Evolutionary conservation across 2,329 filamentous ascomycete genomes (phyloP), one percentile per base, ranked within the genome.

Genomic region (Exophiala xenobiotica): DNA sequence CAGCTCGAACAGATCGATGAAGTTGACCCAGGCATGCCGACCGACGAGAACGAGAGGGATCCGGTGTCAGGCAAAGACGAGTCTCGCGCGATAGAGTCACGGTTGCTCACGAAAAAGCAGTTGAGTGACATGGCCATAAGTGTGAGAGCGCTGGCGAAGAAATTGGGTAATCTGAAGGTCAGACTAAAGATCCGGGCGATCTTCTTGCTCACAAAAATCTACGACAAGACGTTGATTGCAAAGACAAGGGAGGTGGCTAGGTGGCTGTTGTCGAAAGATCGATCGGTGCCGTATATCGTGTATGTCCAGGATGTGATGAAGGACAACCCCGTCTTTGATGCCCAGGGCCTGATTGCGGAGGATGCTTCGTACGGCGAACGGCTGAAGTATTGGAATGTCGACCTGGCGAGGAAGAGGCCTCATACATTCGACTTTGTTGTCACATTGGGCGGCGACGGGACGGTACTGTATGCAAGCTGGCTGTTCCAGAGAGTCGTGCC

Each of bases 51-150:
- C 22, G 49, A 47, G 35, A 44, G 37, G 11, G 24, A 48, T 18
- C 14, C 14, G 12, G 23, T 27, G 11, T 19, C 14, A 63, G 67
- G n/a, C 20, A 50, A 23, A 19, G 65, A 72, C 1, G 61, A 67
- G 45, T 63, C 65, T 18, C 67, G 70, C 7, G 72, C 77, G 20
- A 73, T 77, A 14, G 75, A 83, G 50, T 85, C 82, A 53, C 81
- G 92, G n/a, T 80, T 96, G 43, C 77, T 97, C 60, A 96, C 91
- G 1, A 97, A 97, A 74, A 90, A 88, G 68, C 90, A 99, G 70
- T 78, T 99, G 35, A 90, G 87, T 11, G 93, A 97, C 63, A 97
- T 99, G 92, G 91, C 92, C 0, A 91, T 92, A 83, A 91, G 92
- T 20, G 93, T 97, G 51, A 80, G 93, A 41, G 90, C 96, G 70